Evolutionary conservation across 768 basidiomycete species (phyloP).

Genomic region (Amyloporia xantha): DNA sequence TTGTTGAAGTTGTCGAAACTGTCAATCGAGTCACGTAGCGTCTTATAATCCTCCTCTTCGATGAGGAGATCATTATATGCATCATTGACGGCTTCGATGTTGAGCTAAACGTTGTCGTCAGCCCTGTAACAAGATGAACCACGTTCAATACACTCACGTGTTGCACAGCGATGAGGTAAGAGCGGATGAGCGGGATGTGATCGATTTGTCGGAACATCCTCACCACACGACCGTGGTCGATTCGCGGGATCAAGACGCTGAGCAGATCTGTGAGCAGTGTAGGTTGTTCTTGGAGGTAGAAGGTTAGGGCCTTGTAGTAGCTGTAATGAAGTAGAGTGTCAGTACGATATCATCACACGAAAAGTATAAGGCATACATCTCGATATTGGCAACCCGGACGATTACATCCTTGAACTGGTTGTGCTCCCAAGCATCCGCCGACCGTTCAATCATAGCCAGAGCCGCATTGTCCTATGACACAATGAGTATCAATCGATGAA

Average conservation of each 20-base stretch:
- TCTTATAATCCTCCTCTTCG: conserved; percentile 98
- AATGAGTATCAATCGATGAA: neutral
- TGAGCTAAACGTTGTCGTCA: conserved; percentile 74
- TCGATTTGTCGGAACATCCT: conserved; percentile 93
- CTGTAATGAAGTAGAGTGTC: conserved; percentile 32
- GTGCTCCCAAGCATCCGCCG: conserved; percentile 99
- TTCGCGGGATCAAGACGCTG: conserved; percentile 85
- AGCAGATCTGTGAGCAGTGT: conserved; percentile 89
- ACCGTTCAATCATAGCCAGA: conserved; percentile 96
- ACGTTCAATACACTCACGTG: conserved; percentile 53
- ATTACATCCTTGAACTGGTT: conserved; percentile 99
- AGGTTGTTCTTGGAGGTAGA: conserved; percentile 93
- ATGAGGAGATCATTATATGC: conserved; percentile 98
- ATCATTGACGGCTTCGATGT: conserved; percentile 95
- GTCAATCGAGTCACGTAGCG: conserved; percentile 94
- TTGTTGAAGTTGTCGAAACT: conserved; percentile 99
- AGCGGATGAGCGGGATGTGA: conserved; percentile 91
- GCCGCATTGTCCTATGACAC: conserved; percentile 82
- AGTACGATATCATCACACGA: neutral
- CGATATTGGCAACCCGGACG: conserved; percentile 93
- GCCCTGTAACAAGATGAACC: too few species aligned
- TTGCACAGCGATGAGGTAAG: conserved; percentile 96
- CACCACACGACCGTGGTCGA: conserved; percentile 94
- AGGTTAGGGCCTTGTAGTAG: conserved; percentile 92
- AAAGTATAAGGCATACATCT: conserved; percentile 59